Evolutionary conservation across 768 basidiomycete genomes (phyloP).

Genomic region (Amanita subjunquillea): DNA sequence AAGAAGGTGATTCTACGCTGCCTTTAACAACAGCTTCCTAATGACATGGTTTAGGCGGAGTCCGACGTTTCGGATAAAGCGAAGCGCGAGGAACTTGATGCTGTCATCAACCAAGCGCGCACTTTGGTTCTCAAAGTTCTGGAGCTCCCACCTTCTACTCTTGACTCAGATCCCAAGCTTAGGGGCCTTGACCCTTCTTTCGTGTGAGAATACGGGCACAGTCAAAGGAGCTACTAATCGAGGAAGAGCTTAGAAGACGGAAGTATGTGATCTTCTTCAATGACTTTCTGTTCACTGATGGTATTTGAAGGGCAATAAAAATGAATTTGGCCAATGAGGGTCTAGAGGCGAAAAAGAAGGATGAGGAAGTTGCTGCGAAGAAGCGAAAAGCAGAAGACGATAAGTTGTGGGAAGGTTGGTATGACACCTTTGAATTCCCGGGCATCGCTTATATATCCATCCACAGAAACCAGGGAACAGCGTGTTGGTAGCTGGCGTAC

Average conservation of each 20-base stretch:
- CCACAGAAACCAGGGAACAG: conserved; percentile 62
- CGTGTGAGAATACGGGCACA: conserved; percentile 57
- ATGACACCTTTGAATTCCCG: background rate
- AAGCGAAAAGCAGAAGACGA: conserved; percentile 90
- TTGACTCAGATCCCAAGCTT: conserved; percentile 50
- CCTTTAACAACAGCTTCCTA: background rate
- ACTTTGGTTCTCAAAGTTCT: conserved; percentile 51
- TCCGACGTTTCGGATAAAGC: conserved; percentile 70
- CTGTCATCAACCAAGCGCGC: conserved; percentile 69
- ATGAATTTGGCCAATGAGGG: conserved; percentile 90
- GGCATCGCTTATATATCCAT: background rate
- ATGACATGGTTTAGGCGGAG: conserved; percentile 49
- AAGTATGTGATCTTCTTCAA: conserved; percentile 42
- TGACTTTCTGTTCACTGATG: background rate
- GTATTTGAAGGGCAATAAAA: conserved; percentile 61
- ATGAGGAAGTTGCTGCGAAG: conserved; percentile 65
- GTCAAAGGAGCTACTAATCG: conserved; percentile 78
- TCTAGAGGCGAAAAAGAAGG: conserved; percentile 86
- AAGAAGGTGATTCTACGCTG: conserved; percentile 58
- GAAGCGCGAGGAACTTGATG: conserved; percentile 76
- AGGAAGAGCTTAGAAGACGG: conserved; percentile 78
- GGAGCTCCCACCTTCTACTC: conserved; percentile 47
- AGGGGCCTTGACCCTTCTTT: conserved; percentile 51
- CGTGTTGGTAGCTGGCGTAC: conserved; percentile 80
- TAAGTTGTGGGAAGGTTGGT: conserved; percentile 78